Percentiles rank a stretch among this genome's conserved stretches.
Evolutionary conservation across 2,329 filamentous ascomycete genomes (phyloP).

Genomic region (Chrysoporthe deuterocubensis): DNA sequence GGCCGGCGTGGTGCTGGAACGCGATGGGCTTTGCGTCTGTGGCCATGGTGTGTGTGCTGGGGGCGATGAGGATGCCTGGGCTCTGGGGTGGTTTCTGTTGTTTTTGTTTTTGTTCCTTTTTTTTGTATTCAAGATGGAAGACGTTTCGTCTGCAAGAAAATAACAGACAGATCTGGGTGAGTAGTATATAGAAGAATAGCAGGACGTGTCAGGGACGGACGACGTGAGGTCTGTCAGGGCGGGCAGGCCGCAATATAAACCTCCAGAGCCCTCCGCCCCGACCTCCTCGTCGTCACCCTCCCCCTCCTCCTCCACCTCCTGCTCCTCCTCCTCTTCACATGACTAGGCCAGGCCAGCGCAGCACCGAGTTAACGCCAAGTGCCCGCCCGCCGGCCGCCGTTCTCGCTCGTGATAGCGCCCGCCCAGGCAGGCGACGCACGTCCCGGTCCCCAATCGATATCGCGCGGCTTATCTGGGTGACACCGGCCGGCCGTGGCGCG

Average conservation of each 20-base stretch:
- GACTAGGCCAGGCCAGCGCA: background rate
- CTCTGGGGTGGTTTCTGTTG: background rate
- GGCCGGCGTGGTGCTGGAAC: constrained; percentile 16
- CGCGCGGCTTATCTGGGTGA: background rate
- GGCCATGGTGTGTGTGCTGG: background rate
- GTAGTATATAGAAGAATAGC: too few relatives aligned
- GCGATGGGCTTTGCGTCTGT: constrained; percentile 15
- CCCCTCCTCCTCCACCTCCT: background rate
- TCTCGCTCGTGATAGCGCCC: background rate
- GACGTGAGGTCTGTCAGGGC: background rate
- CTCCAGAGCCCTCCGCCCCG: too few relatives aligned
- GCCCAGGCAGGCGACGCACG: background rate
- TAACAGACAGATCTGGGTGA: too few relatives aligned
- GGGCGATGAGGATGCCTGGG: background rate
- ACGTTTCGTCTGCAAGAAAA: too few relatives aligned
- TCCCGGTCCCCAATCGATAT: constrained; percentile 1
- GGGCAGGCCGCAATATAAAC: background rate
- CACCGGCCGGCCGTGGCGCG: background rate
- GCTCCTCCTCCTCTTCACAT: background rate
- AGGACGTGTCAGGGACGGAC: too few relatives aligned
- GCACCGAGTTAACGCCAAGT: too few relatives aligned
- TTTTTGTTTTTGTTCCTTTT: too few relatives aligned
- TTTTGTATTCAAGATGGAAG: too few relatives aligned
- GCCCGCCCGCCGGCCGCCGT: background rate
- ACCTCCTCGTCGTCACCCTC: background rate